phyloP scores from a whole-genome alignment of 495 filamentous ascomycete genomes.

The Immersiella caudata region DNA sequence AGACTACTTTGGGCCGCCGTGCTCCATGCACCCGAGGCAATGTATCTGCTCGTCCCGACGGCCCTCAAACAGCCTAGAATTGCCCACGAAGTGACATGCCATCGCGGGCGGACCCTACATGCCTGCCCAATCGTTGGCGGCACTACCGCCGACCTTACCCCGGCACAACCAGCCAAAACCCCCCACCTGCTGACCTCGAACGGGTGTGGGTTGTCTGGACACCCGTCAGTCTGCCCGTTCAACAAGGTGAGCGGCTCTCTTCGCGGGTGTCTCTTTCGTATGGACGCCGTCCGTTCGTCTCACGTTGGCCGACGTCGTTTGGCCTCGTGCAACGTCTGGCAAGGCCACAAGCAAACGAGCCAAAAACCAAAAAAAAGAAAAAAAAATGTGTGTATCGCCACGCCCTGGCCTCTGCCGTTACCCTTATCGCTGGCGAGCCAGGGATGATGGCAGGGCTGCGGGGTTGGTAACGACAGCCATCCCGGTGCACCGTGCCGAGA shows the following conservation, averaged over 20 bases:
- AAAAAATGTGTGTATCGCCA: constrained; percentile 19
- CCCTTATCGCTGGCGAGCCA: constrained; percentile 17
- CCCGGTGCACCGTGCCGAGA: constrained; percentile 3
- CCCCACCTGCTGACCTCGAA: constrained; percentile 13
- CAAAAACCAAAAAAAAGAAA: too few relatives aligned
- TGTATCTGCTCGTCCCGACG: constrained; percentile 4
- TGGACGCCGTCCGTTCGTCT: background rate
- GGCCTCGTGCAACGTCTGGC: background rate
- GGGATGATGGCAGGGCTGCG: constrained; percentile 12
- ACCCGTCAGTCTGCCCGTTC: constrained; percentile 9
- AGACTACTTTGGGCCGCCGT: constrained; percentile 22
- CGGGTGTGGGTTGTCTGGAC: background rate
- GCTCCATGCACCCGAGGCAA: constrained; percentile 8
- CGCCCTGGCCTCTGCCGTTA: background rate
- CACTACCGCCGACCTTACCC: constrained; percentile 19
- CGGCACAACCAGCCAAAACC: constrained; percentile 7
- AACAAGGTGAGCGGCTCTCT: background rate
- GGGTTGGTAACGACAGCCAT: constrained; percentile 9
- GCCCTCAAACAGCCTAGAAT: background rate
- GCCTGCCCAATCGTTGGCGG: constrained; percentile 9
- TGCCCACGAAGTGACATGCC: background rate
- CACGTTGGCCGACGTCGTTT: background rate
- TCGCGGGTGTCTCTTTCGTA: background rate
- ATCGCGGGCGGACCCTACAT: constrained; percentile 5
- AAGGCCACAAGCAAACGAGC: background rate